Conservation (phyloP, 306 rosid species). For the Prunus padus region DNA sequence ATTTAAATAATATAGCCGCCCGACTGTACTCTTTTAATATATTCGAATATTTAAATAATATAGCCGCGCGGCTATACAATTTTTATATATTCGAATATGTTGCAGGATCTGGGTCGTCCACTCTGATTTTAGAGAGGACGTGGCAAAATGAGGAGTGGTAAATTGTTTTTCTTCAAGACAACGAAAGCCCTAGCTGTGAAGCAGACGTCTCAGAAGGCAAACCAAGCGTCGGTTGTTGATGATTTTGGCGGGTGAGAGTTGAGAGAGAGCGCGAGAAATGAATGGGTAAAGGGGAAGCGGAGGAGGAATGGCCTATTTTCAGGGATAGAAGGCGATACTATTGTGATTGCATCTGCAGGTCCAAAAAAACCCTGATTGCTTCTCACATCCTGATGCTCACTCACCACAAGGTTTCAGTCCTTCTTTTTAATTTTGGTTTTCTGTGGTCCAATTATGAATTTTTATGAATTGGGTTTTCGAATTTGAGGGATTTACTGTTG, state of each 20-base stretch:
- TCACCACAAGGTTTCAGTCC: conserved; percentile 61
- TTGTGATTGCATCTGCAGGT: conserved; percentile 65
- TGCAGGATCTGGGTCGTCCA: too few species aligned
- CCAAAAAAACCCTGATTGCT: conserved; percentile 56
- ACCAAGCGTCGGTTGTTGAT: neutral
- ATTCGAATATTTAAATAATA: too few species aligned
- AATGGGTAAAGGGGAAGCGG: conserved; percentile 37
- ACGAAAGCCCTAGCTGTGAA: neutral
- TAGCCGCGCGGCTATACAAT: too few species aligned
- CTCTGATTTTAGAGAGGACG: neutral
- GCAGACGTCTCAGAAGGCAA: neutral
- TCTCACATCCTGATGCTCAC: conserved; percentile 54
- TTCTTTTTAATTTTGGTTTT: neutral
- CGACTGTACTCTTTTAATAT: too few species aligned
- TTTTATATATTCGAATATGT: too few species aligned
- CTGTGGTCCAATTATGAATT: neutral
- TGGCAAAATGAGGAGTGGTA: neutral
- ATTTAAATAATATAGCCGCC: too few species aligned
- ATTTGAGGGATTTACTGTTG: too few species aligned
- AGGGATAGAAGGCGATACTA: conserved; percentile 58
- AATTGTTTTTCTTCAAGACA: neutral
- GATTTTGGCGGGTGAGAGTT: neutral
- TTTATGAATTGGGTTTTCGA: conserved; percentile 8
- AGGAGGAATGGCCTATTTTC: conserved; percentile 36
- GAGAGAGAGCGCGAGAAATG: neutral